phyloP scores from a whole-genome alignment of 2,329 filamentous ascomycete genomes.

The Penicillium fuscoglaucum region DNA sequence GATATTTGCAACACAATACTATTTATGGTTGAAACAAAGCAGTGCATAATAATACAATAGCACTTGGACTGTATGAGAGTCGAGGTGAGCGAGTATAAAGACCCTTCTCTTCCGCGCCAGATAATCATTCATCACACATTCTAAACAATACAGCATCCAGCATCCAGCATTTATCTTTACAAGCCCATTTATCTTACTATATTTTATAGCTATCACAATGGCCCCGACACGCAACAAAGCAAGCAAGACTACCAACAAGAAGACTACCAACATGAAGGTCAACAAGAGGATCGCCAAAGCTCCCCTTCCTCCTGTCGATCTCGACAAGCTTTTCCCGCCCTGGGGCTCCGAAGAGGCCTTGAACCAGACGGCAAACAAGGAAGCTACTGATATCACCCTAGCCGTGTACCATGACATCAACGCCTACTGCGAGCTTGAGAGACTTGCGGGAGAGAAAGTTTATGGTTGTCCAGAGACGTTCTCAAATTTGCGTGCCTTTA shows the following conservation, averaged over 20 bases:
- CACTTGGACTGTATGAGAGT: too few relatives aligned
- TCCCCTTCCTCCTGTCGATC: background rate
- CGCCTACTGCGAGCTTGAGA: background rate
- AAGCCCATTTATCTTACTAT: background rate
- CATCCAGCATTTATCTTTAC: background rate
- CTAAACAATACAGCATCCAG: background rate
- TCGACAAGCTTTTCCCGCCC: conserved; percentile 1
- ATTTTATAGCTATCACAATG: background rate
- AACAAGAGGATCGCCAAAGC: background rate
- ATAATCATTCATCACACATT: background rate
- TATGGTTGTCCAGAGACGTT: background rate
- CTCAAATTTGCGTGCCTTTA: background rate
- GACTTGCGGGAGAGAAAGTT: background rate
- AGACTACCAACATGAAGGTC: background rate
- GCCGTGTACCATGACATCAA: conserved; percentile 9
- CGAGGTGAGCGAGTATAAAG: background rate
- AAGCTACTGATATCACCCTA: background rate
- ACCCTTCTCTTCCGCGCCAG: background rate
- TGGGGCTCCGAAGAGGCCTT: background rate
- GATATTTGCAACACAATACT: background rate
- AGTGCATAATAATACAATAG: background rate
- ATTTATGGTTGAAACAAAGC: conserved; percentile 2
- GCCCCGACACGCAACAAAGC: background rate
- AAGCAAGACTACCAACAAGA: background rate
- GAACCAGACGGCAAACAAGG: background rate